These are phyloP conservation scores for Saturnispora hagleri DNA, from an alignment of 805 yeast species.

Conservation along the genomic window DNA sequence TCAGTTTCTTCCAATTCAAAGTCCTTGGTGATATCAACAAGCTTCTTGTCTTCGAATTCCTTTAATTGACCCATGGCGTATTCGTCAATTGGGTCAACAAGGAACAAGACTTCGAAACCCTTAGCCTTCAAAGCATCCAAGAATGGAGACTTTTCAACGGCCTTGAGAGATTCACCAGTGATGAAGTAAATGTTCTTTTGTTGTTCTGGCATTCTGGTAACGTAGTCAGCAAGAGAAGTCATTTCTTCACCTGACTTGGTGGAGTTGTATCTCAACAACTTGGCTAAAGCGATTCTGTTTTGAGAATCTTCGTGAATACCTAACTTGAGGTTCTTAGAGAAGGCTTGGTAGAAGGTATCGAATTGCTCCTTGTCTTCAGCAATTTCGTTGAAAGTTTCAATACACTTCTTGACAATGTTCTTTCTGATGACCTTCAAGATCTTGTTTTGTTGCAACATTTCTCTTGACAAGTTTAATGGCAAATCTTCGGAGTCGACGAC, in stretches of 20 bases:
- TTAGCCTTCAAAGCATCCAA: constrained; percentile 97
- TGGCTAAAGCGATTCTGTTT: constrained; percentile 93
- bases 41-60: constrained; percentile 98
- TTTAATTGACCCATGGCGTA: constrained; percentile 98
- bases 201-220: constrained; percentile 99
- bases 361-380: constrained; percentile 99
- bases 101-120: constrained; percentile 95
- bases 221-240: constrained; percentile 94
- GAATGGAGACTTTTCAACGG: constrained; percentile 98
- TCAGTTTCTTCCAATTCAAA: constrained; percentile 97
- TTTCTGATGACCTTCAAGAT: constrained; percentile 98
- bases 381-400: constrained; percentile 98
- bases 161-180: constrained; percentile 97
- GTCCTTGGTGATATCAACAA: constrained; percentile 98
- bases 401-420: constrained; percentile 96
- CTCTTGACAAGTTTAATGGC: constrained; percentile 99
- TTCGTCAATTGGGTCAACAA: constrained; percentile 99
- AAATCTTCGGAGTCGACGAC: constrained; percentile 99
- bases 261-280: constrained; percentile 93
- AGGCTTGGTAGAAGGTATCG: constrained; percentile 96
- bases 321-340: constrained; percentile 95
- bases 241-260: constrained; percentile 91
- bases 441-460: constrained; percentile 99
- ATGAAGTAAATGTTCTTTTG: constrained; percentile 99
- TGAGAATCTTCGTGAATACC: constrained; percentile 99